Base-by-base conservation (phyloP, 257 asterid species). In the Paulownia fortunei region DNA sequence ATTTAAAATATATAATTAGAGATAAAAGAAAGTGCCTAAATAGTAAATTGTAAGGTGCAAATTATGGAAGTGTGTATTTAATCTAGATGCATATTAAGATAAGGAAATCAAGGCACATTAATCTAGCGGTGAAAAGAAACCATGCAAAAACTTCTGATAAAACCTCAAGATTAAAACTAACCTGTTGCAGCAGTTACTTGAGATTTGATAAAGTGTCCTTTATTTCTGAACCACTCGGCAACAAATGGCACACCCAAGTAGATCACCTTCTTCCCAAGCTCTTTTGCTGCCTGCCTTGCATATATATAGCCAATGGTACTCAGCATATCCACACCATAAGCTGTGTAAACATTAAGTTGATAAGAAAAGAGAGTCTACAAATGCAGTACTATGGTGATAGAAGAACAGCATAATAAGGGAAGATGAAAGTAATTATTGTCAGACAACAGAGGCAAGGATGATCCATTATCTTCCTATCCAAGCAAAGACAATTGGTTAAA, bases 101-200 rank as follows among this genome's bases (percentile, higher is more conserved):
- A n/a, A n/a, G n/a, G n/a, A n/a, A n/a, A n/a, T n/a, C n/a, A n/a
- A n/a, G n/a, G n/a, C n/a, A n/a, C n/a, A n/a, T n/a, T n/a, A n/a
- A n/a, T n/a, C n/a, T n/a, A n/a, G n/a, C n/a, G n/a, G n/a, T n/a
- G n/a, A n/a, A n/a, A n/a, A n/a, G n/a, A n/a, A n/a, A 69, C 64
- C 63, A 46, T 23, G 42, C 34, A 69, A 41, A 64, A 18, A n/a
- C 42, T 42, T 71, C 15, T 62, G 30, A 32, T 26, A 18, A 63
- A 37, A 44, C 15, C 19, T 49, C 10, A 65, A 36, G 52, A 44
- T n/a, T 4, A 61, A 52, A 34, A 81, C 85, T 68, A 80, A 94
- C 97, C 97, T 83, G 98, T 92, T 71, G 97, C 98, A 55, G 97
- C 98, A 46, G 98, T 94, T 51, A 94, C 97, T 89, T 92, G 98